Base-by-base conservation (phyloP, 164 flowering plant genomes). In the Berberis thunbergii region DNA sequence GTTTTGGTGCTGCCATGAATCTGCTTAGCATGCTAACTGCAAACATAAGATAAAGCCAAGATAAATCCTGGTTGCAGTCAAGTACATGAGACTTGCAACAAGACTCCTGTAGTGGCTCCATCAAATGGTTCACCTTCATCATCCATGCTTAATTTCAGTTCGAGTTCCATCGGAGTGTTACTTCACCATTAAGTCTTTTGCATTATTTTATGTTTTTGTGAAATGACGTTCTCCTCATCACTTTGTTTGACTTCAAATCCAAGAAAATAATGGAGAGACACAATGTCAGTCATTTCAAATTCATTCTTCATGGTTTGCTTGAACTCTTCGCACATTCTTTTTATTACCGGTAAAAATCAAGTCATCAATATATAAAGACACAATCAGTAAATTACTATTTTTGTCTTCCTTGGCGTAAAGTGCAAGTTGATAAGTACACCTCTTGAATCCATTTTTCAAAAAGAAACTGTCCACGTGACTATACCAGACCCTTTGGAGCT, bases 1-100 rank as follows among this genome's bases (percentile, higher is more conserved):
- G 6, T 44, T 12, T n/a, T 6, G 49, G 62, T 10, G 49, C 6
- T n/a, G 44, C 62, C 62, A 60, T 60, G 43, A 60, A 60, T 9
- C 49, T 7, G 8, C 49, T 60, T 10, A 43, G 7, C 3, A 60
- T 1, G 8, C 62, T 43, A 9, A 45, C 49, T 43, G 26, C 49
- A 60, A 42, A 45, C 39, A 45, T 12, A 11, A 60, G 3, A 44
- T 60, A 7, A 1, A 50, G 59, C 26, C 59, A 43, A 1, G 67
- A 54, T n/a, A n/a, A n/a, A n/a, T n/a, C 38, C 2, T 49, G 49
- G 49, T 60, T 1, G 50, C 26, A 0, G 49, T 43, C 40, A 60
- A 6, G 45, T 60, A 60, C 40, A n/a, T 43, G 2, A 45, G 49
- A 12, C 38, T 45, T 4, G 40, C 49, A 2, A 60, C 49, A 13